Base-by-base conservation (phyloP, 441 rosid genomes). In the Populus tomentosa region DNA sequence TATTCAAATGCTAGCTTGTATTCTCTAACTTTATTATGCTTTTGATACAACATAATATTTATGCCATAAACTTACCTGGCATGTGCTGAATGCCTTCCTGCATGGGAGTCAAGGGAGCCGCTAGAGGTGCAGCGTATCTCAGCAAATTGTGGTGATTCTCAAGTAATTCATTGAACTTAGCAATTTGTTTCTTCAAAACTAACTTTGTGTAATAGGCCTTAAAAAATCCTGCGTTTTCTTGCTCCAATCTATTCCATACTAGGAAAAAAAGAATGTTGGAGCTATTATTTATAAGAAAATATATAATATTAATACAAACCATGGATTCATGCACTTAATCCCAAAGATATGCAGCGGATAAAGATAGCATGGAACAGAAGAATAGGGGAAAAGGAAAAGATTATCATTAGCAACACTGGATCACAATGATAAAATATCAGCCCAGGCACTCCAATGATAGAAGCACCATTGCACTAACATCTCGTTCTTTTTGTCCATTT, bases 221-320 rank as follows among this genome's bases (percentile, higher is more conserved):
- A 30, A 85, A 85, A 75, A 85, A 85, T 3, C 79, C 84, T 3
- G 62, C 67, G 62, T 83, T 81, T 63, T 72, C 78, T 65, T 79
- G 80, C 75, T 73, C 85, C 80, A 85, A 7, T 75, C 71, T 79
- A 68, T 83, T 80, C 88, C 88, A 85, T 24, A 81, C 88, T 83
- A 36, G 36, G 21, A 28, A 40, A 73, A 40, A 21, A 75, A 20
- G 26, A 20, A 46, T 33, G 23, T 61, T 40, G 74, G 32, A 66
- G 28, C 46, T 42, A 21, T 32, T 13, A 33, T 33, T 6, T 33
- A 33, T 11, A 21, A 63, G 3, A n/a, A 56, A 9, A 38, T 6
- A 59, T 3, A 61, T 10, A 59, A 32, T 30, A 33, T 5, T 59
- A 32, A 16, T 67, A 38, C 9, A 26, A 33, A 6, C 36, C 36